Conservation (phyloP, 495 filamentous ascomycete genomes). For the Aspergillus campestris region DNA sequence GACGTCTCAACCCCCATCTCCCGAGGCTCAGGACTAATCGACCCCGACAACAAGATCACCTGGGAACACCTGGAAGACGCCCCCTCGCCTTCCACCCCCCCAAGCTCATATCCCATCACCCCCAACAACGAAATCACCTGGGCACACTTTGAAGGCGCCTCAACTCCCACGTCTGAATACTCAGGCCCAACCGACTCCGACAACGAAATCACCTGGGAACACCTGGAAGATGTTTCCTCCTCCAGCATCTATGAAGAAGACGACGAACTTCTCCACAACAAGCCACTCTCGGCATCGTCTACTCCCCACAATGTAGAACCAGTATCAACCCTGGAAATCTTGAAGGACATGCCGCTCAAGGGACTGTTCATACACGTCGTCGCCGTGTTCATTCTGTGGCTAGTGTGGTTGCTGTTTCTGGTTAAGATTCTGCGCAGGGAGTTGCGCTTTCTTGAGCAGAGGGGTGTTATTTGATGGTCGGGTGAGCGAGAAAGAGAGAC, state of each 20-base stretch:
- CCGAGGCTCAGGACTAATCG: neutral
- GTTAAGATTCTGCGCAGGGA: too few relatives aligned
- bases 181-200: neutral
- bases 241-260: neutral
- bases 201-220: constrained; percentile 5
- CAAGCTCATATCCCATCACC: too few relatives aligned
- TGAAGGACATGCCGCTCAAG: too few relatives aligned
- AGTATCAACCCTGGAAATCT: too few relatives aligned
- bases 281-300: neutral
- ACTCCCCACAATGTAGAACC: neutral
- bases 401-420: too few relatives aligned
- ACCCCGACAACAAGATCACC: neutral
- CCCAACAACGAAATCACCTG: constrained; percentile 1
- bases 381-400: too few relatives aligned
- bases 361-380: too few relatives aligned
- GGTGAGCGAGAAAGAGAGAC: too few relatives aligned
- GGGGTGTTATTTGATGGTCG: too few relatives aligned
- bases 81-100: too few relatives aligned
- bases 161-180: neutral
- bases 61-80: constrained; percentile 8
- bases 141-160: constrained; percentile 3
- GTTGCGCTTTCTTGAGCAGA: too few relatives aligned
- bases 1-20: neutral
- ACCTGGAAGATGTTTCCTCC: constrained; percentile 1
- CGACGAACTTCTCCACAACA: neutral